These are phyloP conservation scores for Pueraria montana DNA, from an alignment of 306 rosid genomes.

Conservation along the genomic window DNA sequence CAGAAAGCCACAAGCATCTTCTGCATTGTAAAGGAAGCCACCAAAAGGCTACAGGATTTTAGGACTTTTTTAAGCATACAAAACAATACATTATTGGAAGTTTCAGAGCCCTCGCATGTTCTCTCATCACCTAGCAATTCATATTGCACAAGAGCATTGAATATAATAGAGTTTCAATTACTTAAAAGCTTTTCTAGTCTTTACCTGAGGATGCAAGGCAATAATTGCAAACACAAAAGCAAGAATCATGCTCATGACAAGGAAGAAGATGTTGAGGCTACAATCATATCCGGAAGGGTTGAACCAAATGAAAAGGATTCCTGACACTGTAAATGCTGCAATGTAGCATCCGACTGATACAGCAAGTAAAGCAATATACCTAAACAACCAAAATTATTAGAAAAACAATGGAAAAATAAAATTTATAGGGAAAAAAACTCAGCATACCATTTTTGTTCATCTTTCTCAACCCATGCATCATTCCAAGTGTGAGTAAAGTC, in stretches of 20 bases:
- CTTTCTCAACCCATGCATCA: slow-evolving; percentile 97
- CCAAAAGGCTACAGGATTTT: background rate
- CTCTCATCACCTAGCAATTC: slow-evolving; percentile 37
- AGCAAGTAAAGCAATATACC: slow-evolving; percentile 94
- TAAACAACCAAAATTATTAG: slow-evolving; percentile 52
- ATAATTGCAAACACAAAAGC: slow-evolving; percentile 75
- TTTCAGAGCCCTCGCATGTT: slow-evolving; percentile 16
- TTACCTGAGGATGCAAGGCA: slow-evolving; percentile 88
- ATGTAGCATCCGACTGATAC: slow-evolving; percentile 86
- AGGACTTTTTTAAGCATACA: slow-evolving; percentile 4
- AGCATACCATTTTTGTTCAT: slow-evolving; percentile 88
- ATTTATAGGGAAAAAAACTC: background rate
- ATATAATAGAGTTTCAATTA: slow-evolving; percentile 24
- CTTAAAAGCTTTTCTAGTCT: slow-evolving; percentile 37
- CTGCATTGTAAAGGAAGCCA: slow-evolving; percentile 24
- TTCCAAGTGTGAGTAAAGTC: slow-evolving; percentile 94
- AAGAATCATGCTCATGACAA: slow-evolving; percentile 90
- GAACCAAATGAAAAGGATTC: slow-evolving; percentile 96
- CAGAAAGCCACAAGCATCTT: slow-evolving; percentile 16
- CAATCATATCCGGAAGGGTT: slow-evolving; percentile 93
- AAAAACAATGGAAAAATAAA: slow-evolving; percentile 39
- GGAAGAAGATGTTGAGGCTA: slow-evolving; percentile 91
- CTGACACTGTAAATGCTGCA: slow-evolving; percentile 74
- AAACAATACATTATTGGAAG: slow-evolving; percentile 19
- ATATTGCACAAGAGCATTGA: slow-evolving; percentile 37